phyloP scores from a whole-genome alignment of 1,284 basidiomycete species.

The Puccinia horiana region DNA sequence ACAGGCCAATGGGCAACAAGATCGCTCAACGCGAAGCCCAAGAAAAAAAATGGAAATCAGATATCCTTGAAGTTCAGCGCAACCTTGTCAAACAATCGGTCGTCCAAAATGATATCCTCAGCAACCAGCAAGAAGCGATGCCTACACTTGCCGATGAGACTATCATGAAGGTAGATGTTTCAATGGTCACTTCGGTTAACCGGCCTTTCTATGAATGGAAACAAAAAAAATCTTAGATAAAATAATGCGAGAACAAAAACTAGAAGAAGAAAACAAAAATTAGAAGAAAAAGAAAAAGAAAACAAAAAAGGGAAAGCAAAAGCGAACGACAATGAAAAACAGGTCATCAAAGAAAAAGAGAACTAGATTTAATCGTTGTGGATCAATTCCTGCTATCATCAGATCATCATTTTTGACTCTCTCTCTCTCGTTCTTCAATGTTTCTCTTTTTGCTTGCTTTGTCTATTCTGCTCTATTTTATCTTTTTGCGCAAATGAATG shows the following conservation, averaged over 20 bases:
- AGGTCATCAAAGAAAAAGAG: neutral
- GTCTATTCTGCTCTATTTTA: too few species aligned
- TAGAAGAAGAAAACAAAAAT: neutral
- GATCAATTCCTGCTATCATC: too few species aligned
- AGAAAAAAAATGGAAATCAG: neutral
- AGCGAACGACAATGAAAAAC: neutral
- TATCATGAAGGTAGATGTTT: neutral
- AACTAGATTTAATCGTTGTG: too few species aligned
- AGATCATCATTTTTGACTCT: too few species aligned
- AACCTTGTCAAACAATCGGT: neutral
- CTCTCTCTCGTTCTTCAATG: too few species aligned
- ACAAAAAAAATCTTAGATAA: constrained; percentile 1
- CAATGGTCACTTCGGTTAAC: neutral
- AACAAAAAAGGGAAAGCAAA: neutral
- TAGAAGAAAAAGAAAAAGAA: neutral
- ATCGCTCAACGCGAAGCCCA: neutral
- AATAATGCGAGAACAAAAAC: neutral
- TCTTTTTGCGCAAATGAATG: too few species aligned
- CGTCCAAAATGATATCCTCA: neutral
- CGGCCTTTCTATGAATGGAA: constrained; percentile 3
- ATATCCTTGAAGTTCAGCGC: neutral
- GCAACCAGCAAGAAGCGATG: neutral
- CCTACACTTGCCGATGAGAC: neutral
- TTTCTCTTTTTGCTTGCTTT: too few species aligned
- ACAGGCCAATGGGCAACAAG: neutral